phyloP scores from a whole-genome alignment of 345 rosid genomes.

The Erysimum cheiranthoides region DNA sequence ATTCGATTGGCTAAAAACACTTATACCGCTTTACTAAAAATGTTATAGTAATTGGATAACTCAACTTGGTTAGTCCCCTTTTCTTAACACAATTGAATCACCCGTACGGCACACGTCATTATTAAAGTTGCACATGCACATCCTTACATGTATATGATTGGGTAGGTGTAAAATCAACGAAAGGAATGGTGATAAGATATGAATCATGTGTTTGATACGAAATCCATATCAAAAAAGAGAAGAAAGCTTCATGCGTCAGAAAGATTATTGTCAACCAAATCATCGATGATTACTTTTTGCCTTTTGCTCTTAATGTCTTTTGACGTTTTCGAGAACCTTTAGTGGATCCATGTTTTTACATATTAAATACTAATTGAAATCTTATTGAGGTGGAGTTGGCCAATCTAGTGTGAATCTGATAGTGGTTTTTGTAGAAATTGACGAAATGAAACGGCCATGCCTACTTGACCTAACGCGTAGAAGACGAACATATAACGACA shows the following conservation, averaged over 20 bases:
- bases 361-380: neutral
- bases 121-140: slow-evolving; percentile 28
- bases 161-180: slow-evolving; percentile 25
- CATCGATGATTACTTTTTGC: slow-evolving; percentile 30
- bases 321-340: slow-evolving; percentile 30
- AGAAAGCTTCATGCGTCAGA: slow-evolving; percentile 30
- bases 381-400: slow-evolving; percentile 22
- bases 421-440: slow-evolving; percentile 25
- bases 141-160: slow-evolving; percentile 28
- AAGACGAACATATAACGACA: slow-evolving; percentile 36
- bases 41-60: neutral
- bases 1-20: too few species aligned
- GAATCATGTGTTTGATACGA: slow-evolving; percentile 39
- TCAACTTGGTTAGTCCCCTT: slow-evolving; percentile 2
- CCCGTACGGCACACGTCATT: neutral
- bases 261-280: slow-evolving; percentile 32
- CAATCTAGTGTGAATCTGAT: slow-evolving; percentile 34
- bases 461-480: slow-evolving; percentile 35
- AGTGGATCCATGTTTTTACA: slow-evolving; percentile 23
- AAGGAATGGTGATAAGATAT: slow-evolving; percentile 32
- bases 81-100: slow-evolving; percentile 1
- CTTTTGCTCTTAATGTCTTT: slow-evolving; percentile 30
- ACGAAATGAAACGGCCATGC: slow-evolving; percentile 23
- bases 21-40: neutral
- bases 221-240: slow-evolving; percentile 16